Percentiles rank a stretch among this genome's conserved stretches.
phyloP scores from a whole-genome alignment of 495 filamentous ascomycete species.

The Pyrenopolyporus hunteri region DNA sequence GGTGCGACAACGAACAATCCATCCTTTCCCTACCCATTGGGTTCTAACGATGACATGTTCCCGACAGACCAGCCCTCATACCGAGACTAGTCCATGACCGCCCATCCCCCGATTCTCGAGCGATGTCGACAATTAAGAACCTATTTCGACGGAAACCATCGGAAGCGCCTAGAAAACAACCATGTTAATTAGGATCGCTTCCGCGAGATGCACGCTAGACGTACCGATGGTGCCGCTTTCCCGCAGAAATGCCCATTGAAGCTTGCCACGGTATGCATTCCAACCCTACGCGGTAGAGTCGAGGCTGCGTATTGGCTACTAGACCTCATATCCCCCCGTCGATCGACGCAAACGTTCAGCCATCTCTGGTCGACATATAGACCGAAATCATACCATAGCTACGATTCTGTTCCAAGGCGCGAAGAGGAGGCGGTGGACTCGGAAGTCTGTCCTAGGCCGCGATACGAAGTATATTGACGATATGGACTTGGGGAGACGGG shows the following conservation, averaged over 20 bases:
- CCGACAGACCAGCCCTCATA: constrained; percentile 23
- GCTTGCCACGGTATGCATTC: constrained; percentile 27
- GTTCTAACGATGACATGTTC: constrained; percentile 13
- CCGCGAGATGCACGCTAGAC: constrained; percentile 26
- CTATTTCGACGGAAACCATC: constrained; percentile 23
- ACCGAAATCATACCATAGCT: neutral
- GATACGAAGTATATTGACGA: neutral
- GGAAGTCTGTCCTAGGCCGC: constrained; percentile 1
- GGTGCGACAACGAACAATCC: constrained; percentile 12
- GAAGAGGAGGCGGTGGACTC: neutral
- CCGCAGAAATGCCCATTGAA: constrained; percentile 27
- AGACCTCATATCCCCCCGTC: constrained; percentile 9
- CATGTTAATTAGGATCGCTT: constrained; percentile 31
- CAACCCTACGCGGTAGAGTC: constrained; percentile 27
- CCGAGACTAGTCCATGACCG: constrained; percentile 9
- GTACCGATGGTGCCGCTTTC: constrained; percentile 25
- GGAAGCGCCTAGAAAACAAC: constrained; percentile 20
- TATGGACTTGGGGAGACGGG: neutral
- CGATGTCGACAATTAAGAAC: constrained; percentile 9
- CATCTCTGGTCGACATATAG: constrained; percentile 5
- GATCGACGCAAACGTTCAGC: constrained; percentile 15
- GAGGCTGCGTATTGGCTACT: constrained; percentile 14
- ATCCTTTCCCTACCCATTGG: constrained; percentile 22
- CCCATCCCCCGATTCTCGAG: constrained; percentile 18
- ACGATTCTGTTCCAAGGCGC: neutral